phyloP scores from a whole-genome alignment of 2,329 filamentous ascomycete species.

The Fusarium redolens region DNA sequence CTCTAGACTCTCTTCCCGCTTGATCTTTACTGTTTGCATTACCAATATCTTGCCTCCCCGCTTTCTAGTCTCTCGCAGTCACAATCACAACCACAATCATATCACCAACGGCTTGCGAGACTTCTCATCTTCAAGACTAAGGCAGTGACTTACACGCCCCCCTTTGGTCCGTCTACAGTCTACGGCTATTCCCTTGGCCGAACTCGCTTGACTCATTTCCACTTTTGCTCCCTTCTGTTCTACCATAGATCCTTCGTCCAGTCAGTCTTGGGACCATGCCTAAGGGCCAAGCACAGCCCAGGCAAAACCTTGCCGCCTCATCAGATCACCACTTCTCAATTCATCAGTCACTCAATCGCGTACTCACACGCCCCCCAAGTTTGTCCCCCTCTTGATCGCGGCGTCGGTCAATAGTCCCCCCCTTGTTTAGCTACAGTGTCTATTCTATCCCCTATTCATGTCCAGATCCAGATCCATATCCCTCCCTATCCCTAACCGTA shows the following conservation, averaged over 20 bases:
- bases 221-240: slow-evolving; percentile 9
- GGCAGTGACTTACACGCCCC: slow-evolving; percentile 12
- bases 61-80: not conserved
- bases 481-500: not conserved
- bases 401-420: not conserved
- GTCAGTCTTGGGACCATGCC: not conserved
- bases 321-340: slow-evolving; percentile 4
- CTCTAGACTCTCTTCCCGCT: not conserved
- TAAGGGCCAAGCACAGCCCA: slow-evolving; percentile 22
- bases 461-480: not conserved
- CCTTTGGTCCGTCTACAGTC: not conserved
- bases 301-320: slow-evolving; percentile 34
- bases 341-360: not conserved
- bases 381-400: not conserved
- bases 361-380: slow-evolving; percentile 3
- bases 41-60: not conserved
- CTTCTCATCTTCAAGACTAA: slow-evolving; percentile 2
- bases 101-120: not conserved
- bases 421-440: not conserved
- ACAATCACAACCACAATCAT: not conserved
- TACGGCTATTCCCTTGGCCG: slow-evolving; percentile 8
- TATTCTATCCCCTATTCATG: not conserved
- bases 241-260: too few relatives aligned
- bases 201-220: slow-evolving; percentile 24
- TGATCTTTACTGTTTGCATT: not conserved